These are phyloP conservation scores for Astrothelium subdiscretum DNA, from an alignment of 495 filamentous ascomycete species.

Conservation along the genomic window DNA sequence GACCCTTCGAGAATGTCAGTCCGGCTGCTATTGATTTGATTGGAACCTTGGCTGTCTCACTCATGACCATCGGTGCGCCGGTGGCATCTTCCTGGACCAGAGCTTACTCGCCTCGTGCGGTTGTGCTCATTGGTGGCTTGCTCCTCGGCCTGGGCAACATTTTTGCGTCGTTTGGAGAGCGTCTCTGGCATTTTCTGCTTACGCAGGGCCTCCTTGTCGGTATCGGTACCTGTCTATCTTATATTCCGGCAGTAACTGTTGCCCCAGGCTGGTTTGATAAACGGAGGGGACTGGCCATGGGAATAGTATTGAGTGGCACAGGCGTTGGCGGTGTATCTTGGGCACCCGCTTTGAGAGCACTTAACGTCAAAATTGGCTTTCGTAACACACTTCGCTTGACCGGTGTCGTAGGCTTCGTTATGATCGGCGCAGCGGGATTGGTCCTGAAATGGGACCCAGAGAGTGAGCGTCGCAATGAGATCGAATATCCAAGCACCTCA, in stretches of 20 bases:
- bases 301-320: conserved; percentile 28
- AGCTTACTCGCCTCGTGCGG: conserved; percentile 25
- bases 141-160: conserved; percentile 7
- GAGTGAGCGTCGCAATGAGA: conserved; percentile 16
- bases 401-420: conserved; percentile 22
- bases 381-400: conserved; percentile 32
- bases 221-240: conserved; percentile 29
- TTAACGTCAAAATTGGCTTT: conserved; percentile 27
- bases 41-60: conserved; percentile 31
- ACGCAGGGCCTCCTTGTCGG: conserved; percentile 32
- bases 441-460: conserved; percentile 27
- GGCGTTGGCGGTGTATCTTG: conserved; percentile 29
- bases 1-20: conserved; percentile 30
- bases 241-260: conserved; percentile 31
- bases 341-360: conserved; percentile 26
- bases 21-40: conserved; percentile 35
- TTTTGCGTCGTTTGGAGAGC: conserved; percentile 29
- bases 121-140: conserved; percentile 23
- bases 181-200: conserved; percentile 33
- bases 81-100: conserved; percentile 31
- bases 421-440: conserved; percentile 16
- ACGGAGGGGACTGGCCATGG: conserved; percentile 31
- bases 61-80: conserved; percentile 37
- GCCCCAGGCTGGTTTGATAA: conserved; percentile 26
- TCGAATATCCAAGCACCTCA: conserved; percentile 11